phyloP scores from a whole-genome alignment of 805 yeast species.

The Sugiyamaella qingdaonensis region DNA sequence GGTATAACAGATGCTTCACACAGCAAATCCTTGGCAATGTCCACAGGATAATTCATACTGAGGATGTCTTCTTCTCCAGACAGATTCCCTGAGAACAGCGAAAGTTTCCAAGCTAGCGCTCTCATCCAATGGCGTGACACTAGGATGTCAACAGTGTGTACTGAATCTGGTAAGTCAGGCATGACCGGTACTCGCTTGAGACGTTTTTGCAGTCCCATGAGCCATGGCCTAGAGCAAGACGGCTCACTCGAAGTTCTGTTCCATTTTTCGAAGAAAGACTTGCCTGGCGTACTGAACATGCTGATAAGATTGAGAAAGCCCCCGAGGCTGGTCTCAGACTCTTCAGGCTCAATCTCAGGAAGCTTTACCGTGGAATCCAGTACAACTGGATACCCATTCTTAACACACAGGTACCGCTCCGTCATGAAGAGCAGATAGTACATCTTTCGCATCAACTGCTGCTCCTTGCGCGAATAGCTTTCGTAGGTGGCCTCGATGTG shows the following conservation, averaged over 20 bases:
- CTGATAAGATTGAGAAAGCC: conserved; percentile 16
- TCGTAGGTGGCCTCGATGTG: conserved; percentile 8
- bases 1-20: conserved; percentile 7
- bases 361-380: conserved; percentile 9
- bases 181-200: conserved; percentile 5
- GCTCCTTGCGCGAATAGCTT: conserved; percentile 6
- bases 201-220: conserved; percentile 7
- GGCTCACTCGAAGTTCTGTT: background rate
- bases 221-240: conserved; percentile 9
- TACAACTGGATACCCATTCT: conserved; percentile 13
- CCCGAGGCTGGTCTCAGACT: background rate
- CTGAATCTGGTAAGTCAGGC: conserved; percentile 4
- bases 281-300: conserved; percentile 15
- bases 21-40: conserved; percentile 12
- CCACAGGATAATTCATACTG: conserved; percentile 14
- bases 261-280: conserved; percentile 12
- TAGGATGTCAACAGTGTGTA: conserved; percentile 14
- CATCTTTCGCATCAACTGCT: conserved; percentile 13
- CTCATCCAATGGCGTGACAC: conserved; percentile 19
- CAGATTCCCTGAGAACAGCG: conserved; percentile 9
- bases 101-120: conserved; percentile 16
- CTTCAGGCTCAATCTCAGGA: conserved; percentile 12
- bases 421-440: conserved; percentile 16
- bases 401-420: conserved; percentile 15
- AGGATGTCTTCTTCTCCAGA: conserved; percentile 2